A percentile compares a stretch with the other conserved stretches of the same genome.
Evolutionary conservation across 192 early-diverging fungal species (phyloP).

Genomic region (Powellomyces hirtus): DNA sequence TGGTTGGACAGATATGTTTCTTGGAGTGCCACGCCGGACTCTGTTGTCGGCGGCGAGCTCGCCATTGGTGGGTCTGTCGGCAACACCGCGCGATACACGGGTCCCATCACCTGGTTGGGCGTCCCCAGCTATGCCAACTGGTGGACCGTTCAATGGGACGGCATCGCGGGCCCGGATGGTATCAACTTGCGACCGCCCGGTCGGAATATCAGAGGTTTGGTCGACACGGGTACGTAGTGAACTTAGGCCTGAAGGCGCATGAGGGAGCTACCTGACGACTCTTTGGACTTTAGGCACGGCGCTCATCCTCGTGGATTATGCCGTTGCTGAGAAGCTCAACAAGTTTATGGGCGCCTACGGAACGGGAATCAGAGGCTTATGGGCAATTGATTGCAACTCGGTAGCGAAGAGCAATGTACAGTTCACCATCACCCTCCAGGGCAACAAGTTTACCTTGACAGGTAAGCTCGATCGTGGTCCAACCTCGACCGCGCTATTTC

Average conservation of each 20-base stretch:
- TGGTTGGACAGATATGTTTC: slow-evolving; percentile 15
- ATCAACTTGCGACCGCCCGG: slow-evolving; percentile 14
- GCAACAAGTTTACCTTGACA: slow-evolving; percentile 8
- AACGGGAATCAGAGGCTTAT: slow-evolving; percentile 15
- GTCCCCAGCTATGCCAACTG: slow-evolving; percentile 16
- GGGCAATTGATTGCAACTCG: slow-evolving; percentile 16
- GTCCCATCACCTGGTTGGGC: slow-evolving; percentile 26
- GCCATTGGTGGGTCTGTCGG: slow-evolving; percentile 11
- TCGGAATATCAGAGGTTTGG: slow-evolving; percentile 11
- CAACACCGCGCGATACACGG: slow-evolving; percentile 24
- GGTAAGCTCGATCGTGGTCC: slow-evolving; percentile 5
- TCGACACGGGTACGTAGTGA: slow-evolving; percentile 31
- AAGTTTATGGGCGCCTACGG: background rate
- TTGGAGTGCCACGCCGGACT: slow-evolving; percentile 3
- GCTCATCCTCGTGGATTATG: slow-evolving; percentile 24
- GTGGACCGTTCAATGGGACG: slow-evolving; percentile 24
- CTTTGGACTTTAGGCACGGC: slow-evolving; percentile 2
- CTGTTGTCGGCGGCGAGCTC: slow-evolving; percentile 14
- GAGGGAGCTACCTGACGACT: background rate
- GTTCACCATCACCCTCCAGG: slow-evolving; percentile 21
- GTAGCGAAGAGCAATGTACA: background rate
- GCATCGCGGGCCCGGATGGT: slow-evolving; percentile 17
- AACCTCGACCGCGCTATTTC: background rate
- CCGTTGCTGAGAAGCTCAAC: slow-evolving; percentile 14
- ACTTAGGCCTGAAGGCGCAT: too few species aligned